Conservation (phyloP, 2,329 filamentous ascomycete species). For the Stagonosporopsis tanaceti region DNA sequence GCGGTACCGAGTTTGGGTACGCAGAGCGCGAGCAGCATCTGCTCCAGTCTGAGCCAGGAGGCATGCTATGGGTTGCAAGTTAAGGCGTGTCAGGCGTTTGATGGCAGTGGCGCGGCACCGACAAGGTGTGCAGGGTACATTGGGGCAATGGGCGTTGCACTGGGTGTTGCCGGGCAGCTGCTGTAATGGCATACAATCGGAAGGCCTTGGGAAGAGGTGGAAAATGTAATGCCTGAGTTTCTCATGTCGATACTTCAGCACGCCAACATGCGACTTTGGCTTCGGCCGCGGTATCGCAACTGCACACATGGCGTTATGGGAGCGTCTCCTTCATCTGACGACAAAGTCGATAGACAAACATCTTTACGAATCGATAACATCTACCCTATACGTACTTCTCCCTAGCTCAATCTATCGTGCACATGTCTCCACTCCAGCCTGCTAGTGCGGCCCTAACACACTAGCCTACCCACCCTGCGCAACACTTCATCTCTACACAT, state of each 20-base stretch:
- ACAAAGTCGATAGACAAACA: constrained; percentile 5
- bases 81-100: constrained; percentile 55
- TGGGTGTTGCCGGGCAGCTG: constrained; percentile 56
- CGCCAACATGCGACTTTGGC: constrained; percentile 5
- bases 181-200: constrained; percentile 11
- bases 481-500: background rate
- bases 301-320: constrained; percentile 15
- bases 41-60: constrained; percentile 49
- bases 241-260: constrained; percentile 32
- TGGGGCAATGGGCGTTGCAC: constrained; percentile 33
- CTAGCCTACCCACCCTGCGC: background rate
- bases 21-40: constrained; percentile 41
- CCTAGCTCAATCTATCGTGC: background rate
- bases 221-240: constrained; percentile 8
- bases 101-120: constrained; percentile 45
- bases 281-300: background rate
- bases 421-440: background rate
- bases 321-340: background rate
- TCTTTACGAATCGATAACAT: constrained; percentile 3
- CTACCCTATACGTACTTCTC: no score
- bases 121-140: constrained; percentile 28
- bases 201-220: background rate
- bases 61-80: constrained; percentile 60
- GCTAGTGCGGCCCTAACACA: constrained; percentile 10
- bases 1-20: constrained; percentile 47